phyloP scores from a whole-genome alignment of 495 filamentous ascomycete genomes.

The Chaetomium fimeti region DNA sequence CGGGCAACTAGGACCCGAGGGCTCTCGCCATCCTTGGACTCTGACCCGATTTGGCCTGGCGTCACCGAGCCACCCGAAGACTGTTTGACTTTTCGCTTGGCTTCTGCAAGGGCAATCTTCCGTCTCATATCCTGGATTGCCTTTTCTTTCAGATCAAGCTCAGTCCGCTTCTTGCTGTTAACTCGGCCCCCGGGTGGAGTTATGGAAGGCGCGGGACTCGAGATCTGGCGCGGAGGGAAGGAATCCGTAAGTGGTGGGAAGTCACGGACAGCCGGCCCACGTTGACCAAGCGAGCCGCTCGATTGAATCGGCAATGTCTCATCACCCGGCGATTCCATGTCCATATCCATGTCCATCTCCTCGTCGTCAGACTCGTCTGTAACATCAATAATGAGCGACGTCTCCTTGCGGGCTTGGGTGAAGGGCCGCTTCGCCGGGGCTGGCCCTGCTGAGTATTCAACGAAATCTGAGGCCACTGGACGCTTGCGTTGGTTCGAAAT shows the following conservation, averaged over 20 bases:
- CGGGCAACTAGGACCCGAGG: conserved; percentile 5
- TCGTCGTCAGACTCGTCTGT: conserved; percentile 54
- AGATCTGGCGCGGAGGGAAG: conserved; percentile 38
- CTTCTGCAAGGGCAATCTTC: conserved; percentile 74
- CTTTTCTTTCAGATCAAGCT: conserved; percentile 63
- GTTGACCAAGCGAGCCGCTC: conserved; percentile 26
- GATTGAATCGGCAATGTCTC: conserved; percentile 34
- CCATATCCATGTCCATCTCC: conserved; percentile 55
- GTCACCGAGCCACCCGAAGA: conserved; percentile 28
- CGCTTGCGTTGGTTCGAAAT: conserved; percentile 59
- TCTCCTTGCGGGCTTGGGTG: conserved; percentile 51
- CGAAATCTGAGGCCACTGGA: conserved; percentile 82
- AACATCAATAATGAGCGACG: conserved; percentile 70
- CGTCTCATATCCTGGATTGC: conserved; percentile 72
- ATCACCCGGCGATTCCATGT: conserved; percentile 48
- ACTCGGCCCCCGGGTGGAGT: conserved; percentile 38
- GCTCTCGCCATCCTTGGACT: conserved; percentile 31
- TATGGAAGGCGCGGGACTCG: conserved; percentile 40
- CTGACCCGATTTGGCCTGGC: conserved; percentile 35
- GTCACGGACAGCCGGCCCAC: conserved; percentile 41
- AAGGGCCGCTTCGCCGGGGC: conserved; percentile 62
- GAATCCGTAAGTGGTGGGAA: conserved; percentile 49
- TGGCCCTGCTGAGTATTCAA: conserved; percentile 50
- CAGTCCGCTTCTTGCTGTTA: conserved; percentile 39
- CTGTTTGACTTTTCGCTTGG: conserved; percentile 52